Evolutionary conservation across 305 asterid genomes (phyloP).

Genomic region (Rubia balearica): DNA sequence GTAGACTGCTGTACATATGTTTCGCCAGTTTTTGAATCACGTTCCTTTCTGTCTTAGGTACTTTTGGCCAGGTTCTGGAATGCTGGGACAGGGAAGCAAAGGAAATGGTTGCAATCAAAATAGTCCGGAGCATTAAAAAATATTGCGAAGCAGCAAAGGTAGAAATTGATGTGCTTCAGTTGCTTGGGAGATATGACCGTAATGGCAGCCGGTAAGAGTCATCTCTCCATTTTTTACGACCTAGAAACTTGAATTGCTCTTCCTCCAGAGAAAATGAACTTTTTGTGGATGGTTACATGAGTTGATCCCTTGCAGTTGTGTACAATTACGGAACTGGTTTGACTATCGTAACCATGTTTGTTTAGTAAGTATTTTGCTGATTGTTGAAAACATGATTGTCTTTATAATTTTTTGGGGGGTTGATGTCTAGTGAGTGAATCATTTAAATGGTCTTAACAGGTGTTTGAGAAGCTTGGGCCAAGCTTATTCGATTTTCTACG

Average conservation of each 20-base stretch:
- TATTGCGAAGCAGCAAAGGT: conserved; percentile 48
- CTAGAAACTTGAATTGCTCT: conserved; percentile 3
- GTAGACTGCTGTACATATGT: neutral
- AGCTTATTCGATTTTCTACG: conserved; percentile 96
- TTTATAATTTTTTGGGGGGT: conserved; percentile 27
- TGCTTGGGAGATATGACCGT: conserved; percentile 40
- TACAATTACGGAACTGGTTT: conserved; percentile 56
- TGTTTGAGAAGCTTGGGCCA: conserved; percentile 99
- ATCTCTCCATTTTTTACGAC: conserved; percentile 6
- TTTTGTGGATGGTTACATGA: conserved; percentile 29
- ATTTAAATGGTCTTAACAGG: conserved; percentile 71
- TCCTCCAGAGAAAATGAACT: conserved; percentile 15
- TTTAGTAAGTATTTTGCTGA: conserved; percentile 41
- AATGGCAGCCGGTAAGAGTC: conserved; percentile 38
- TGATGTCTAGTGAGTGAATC: conserved; percentile 26
- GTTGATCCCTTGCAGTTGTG: conserved; percentile 54
- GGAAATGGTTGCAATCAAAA: conserved; percentile 41
- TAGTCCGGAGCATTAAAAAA: conserved; percentile 40
- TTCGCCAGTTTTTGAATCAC: neutral
- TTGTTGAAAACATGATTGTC: conserved; percentile 24
- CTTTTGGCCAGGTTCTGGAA: conserved; percentile 50
- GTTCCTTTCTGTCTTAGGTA: conserved; percentile 26
- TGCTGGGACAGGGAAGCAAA: conserved; percentile 45
- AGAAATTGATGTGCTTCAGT: conserved; percentile 45
- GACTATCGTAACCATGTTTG: conserved; percentile 56